phyloP scores from a whole-genome alignment of 2,329 filamentous ascomycete genomes.

The Chaetothyriales sp. region DNA sequence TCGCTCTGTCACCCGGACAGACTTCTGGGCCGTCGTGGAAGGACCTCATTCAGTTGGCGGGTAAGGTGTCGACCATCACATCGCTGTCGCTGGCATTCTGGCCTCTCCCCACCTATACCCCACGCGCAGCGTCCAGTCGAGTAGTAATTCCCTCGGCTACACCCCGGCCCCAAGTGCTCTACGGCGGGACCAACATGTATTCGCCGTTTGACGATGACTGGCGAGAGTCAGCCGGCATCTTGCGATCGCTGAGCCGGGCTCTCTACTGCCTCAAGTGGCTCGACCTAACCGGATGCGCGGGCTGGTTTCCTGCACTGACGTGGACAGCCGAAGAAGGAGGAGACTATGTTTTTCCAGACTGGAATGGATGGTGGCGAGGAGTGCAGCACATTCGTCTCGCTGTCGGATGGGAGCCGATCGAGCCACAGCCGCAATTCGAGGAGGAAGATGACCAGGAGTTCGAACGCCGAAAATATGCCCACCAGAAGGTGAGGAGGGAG shows the following conservation, averaged over 20 bases:
- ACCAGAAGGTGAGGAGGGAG: conserved; percentile 10
- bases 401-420: conserved; percentile 26
- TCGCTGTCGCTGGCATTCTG: conserved; percentile 49
- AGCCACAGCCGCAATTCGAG: background rate
- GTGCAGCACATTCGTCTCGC: conserved; percentile 28
- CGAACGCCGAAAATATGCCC: conserved; percentile 23
- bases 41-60: conserved; percentile 38
- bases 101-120: conserved; percentile 44
- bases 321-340: conserved; percentile 21
- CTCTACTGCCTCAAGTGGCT: conserved; percentile 47
- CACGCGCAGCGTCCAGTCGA: conserved; percentile 28
- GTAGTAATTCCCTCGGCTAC: conserved; percentile 5
- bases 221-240: conserved; percentile 40
- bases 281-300: conserved; percentile 44
- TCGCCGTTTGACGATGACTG: conserved; percentile 39
- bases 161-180: conserved; percentile 21
- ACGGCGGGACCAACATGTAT: conserved; percentile 39
- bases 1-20: conserved; percentile 35
- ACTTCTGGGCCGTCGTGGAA: conserved; percentile 35
- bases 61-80: conserved; percentile 40
- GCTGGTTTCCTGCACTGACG: conserved; percentile 39
- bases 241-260: conserved; percentile 39
- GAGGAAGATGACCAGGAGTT: background rate
- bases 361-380: conserved; percentile 32
- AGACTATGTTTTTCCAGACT: conserved; percentile 25